Evolutionary conservation across 2,329 filamentous ascomycete genomes (phyloP).

Genomic region (Pseudocercospora vitis): DNA sequence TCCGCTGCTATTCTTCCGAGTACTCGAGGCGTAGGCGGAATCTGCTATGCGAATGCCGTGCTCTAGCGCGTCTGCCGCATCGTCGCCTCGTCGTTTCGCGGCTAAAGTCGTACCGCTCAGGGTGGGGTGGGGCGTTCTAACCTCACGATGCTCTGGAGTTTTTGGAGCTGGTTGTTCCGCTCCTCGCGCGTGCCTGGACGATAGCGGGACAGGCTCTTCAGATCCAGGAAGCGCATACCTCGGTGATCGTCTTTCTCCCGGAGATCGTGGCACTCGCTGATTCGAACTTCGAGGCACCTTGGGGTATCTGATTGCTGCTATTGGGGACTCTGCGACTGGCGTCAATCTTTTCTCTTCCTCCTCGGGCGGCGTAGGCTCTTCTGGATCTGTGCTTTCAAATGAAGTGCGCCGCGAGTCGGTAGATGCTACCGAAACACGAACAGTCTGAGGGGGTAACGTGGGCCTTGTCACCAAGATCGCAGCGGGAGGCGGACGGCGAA

Average conservation of each 20-base stretch:
- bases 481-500: conserved; percentile 24
- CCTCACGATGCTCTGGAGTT: conserved; percentile 20
- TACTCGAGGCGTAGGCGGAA: conserved; percentile 21
- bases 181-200: conserved; percentile 11
- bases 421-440: conserved; percentile 21
- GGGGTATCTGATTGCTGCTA: conserved; percentile 48
- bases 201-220: conserved; percentile 6
- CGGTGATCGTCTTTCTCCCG: conserved; percentile 18
- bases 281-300: conserved; percentile 51
- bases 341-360: conserved; percentile 46
- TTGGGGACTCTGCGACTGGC: conserved; percentile 47
- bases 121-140: conserved; percentile 20
- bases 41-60: conserved; percentile 36
- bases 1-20: conserved; percentile 12
- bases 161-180: conserved; percentile 3
- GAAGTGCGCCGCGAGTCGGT: conserved; percentile 42
- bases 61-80: conserved; percentile 40
- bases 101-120: conserved; percentile 37
- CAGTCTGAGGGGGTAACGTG: conserved; percentile 28
- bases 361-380: conserved; percentile 49
- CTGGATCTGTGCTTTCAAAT: conserved; percentile 48
- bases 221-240: background rate
- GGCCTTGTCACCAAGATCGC: conserved; percentile 29
- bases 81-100: conserved; percentile 40
- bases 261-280: conserved; percentile 45